Evolutionary conservation across 2,329 filamentous ascomycete genomes (phyloP).

Genomic region (Pezicula carpinea): DNA sequence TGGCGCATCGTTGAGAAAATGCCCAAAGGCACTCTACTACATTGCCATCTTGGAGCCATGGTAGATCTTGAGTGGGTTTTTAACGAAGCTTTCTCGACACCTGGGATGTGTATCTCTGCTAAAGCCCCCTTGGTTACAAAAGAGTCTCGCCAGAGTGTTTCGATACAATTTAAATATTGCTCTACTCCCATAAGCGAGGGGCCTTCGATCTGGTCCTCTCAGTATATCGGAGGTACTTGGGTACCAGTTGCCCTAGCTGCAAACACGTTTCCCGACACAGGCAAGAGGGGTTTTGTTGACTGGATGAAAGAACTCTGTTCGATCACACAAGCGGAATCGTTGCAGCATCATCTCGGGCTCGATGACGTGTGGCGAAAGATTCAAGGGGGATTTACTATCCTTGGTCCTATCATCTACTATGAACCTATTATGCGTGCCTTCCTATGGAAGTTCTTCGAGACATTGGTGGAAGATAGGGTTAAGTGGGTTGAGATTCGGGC

Average conservation of each 20-base stretch:
- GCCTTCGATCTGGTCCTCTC: constrained; percentile 58
- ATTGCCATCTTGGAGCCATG: constrained; percentile 89
- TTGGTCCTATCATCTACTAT: constrained; percentile 75
- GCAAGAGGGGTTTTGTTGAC: constrained; percentile 63
- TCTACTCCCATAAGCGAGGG: constrained; percentile 38
- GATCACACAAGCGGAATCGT: constrained; percentile 66
- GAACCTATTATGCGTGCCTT: constrained; percentile 83
- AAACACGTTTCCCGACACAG: constrained; percentile 68
- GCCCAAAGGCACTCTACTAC: constrained; percentile 83
- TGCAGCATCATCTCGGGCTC: constrained; percentile 77
- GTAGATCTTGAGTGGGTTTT: constrained; percentile 81
- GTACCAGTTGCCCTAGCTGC: constrained; percentile 53
- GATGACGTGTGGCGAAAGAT: constrained; percentile 86
- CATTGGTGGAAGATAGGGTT: constrained; percentile 76
- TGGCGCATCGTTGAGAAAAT: constrained; percentile 82
- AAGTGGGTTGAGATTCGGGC: constrained; percentile 79
- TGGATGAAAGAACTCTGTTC: constrained; percentile 74
- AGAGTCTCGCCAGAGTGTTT: constrained; percentile 47
- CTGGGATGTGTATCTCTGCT: constrained; percentile 68
- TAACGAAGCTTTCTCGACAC: constrained; percentile 62
- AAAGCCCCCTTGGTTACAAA: constrained; percentile 49
- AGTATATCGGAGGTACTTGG: constrained; percentile 48
- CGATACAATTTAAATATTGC: constrained; percentile 61
- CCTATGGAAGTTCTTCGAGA: constrained; percentile 63
- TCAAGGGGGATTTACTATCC: constrained; percentile 64